phyloP scores from a whole-genome alignment of 495 filamentous ascomycete genomes.

The Glarea lozoyensis region DNA sequence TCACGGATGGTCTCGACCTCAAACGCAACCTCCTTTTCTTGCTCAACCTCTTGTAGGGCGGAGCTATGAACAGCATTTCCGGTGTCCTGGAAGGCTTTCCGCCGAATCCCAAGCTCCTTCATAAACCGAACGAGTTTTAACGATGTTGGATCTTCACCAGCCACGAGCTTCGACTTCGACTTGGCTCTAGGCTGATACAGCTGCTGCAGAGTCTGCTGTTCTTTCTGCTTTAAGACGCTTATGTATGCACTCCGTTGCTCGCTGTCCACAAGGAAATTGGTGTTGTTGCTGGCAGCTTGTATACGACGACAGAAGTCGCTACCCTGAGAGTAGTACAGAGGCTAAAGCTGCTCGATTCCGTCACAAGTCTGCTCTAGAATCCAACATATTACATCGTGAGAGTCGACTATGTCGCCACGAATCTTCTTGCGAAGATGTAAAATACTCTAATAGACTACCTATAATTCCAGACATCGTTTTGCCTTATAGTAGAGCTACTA shows the following conservation, averaged over 20 bases:
- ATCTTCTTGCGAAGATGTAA: conserved; percentile 9
- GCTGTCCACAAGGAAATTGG: conserved; percentile 20
- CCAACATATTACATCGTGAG: conserved; percentile 35
- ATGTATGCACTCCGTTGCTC: conserved; percentile 29
- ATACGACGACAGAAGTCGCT: conserved; percentile 42
- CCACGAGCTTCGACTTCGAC: conserved; percentile 7
- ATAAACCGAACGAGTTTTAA: conserved; percentile 12
- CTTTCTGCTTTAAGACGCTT: conserved; percentile 27
- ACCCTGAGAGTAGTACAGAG: conserved; percentile 49
- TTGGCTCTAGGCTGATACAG: conserved; percentile 30
- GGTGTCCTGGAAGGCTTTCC: conserved; percentile 20
- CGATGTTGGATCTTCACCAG: neutral
- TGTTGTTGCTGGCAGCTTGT: conserved; percentile 9
- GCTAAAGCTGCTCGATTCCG: conserved; percentile 42
- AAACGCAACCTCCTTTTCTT: conserved; percentile 33
- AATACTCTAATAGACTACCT: conserved; percentile 34
- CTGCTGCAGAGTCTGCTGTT: conserved; percentile 35
- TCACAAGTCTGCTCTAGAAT: conserved; percentile 52
- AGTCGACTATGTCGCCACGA: neutral
- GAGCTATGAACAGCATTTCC: conserved; percentile 26
- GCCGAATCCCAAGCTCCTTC: conserved; percentile 20
- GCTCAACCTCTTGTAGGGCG: conserved; percentile 36
- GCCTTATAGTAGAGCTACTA: no score
- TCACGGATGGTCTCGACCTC: conserved; percentile 32
- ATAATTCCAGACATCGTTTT: no score